Evolutionary conservation across 176 grass and related monocot genomes (phyloP), one percentile per base, ranked within the genome.

Genomic region (Musa troglodytarum): DNA sequence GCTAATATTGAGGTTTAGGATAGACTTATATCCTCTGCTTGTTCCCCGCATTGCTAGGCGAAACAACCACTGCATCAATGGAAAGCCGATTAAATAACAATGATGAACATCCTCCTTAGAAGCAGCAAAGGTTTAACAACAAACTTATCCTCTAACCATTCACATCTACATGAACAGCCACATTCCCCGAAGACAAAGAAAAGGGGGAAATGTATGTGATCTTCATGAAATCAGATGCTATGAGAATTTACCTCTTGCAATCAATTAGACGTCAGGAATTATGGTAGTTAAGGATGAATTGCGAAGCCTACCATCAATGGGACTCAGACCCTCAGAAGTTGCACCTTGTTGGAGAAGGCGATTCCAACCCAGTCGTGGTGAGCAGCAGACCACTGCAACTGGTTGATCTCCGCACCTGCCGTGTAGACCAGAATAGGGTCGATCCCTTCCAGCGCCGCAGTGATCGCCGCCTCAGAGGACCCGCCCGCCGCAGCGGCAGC

Each of bases 351-450:
- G 76, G 92, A 83, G 65, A 97, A 87, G 67, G 93, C 90, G 34
- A 97, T 97, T 20, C 76, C 90, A 53, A 97, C 88, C 90, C 93
- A 97, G 69, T 97, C 88, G 1, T 85, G 93, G 58, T 97, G 86
- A 11, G 81, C 83, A 0, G 89, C 66, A 5, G 88, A 57, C 93
- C 90, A 97, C 78, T 97, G 93, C 61, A 97, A 81, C 63, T 97
- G 90, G 80, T 97, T 97, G 63, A 97, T 90, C 82, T 97, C 93
- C 0, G 83, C 87, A 1, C 85, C 83, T 0, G 88, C 89, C 0
- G 85, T 85, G 55, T 97, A 97, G 24, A 75, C 74, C 24, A 97
- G 63, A 52, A 88, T 61, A 5, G 93, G 93, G 74, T 97, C 93
- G 52, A 97, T 81, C 63, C 85, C 93, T 53, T 90, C 85, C 12